Percentiles rank a stretch among this genome's conserved stretches.
Evolutionary conservation across 2,329 filamentous ascomycete genomes (phyloP).

Genomic region (Trichoderma afroharzianum): DNA sequence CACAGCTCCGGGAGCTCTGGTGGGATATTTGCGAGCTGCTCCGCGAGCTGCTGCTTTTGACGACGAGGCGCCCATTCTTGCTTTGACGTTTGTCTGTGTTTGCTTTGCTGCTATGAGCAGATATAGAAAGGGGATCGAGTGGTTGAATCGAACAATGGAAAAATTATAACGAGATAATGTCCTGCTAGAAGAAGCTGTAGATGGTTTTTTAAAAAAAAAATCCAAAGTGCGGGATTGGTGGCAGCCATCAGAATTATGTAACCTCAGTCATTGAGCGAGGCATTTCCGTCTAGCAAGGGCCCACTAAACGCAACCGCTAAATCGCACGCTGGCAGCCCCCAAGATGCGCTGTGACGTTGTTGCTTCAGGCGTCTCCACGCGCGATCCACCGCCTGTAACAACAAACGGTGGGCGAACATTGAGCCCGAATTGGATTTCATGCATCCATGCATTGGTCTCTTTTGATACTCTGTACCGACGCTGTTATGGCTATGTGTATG

Average conservation of each 20-base stretch:
- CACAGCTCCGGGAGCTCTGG: constrained; percentile 32
- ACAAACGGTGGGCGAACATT: background rate
- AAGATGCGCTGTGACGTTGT: constrained; percentile 13
- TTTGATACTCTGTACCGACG: background rate
- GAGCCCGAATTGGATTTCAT: background rate
- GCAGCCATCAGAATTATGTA: constrained; percentile 6
- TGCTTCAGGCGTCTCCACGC: background rate
- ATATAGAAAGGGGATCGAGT: background rate
- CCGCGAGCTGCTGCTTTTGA: constrained; percentile 16
- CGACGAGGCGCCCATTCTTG: constrained; percentile 18
- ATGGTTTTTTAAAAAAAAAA: background rate
- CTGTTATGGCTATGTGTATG: background rate
- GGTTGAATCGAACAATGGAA: background rate
- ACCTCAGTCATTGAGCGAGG: background rate
- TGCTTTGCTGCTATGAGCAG: background rate
- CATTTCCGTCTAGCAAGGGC: background rate
- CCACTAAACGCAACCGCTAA: background rate
- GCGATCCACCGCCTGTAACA: background rate
- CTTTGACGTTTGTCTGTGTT: background rate
- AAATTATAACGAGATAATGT: background rate
- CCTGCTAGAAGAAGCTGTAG: background rate
- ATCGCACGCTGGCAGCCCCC: background rate
- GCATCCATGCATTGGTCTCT: background rate
- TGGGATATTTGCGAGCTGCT: constrained; percentile 42
- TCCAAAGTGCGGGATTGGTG: background rate